Base-by-base conservation (phyloP, 305 asterid genomes). In the Salvia sclarea region DNA sequence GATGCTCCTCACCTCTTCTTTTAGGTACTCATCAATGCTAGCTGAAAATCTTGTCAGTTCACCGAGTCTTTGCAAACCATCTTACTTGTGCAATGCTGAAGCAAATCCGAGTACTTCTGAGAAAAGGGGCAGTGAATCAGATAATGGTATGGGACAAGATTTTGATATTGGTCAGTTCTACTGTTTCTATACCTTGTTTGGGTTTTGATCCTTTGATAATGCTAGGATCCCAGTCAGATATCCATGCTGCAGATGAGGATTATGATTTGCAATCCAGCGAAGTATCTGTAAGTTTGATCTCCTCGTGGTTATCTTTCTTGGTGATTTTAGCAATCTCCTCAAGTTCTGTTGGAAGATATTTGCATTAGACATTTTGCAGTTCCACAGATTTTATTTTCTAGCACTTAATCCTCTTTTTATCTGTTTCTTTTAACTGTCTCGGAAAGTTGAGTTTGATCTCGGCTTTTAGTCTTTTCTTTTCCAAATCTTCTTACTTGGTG, bases 21-120 rank as follows among this genome's bases (percentile, higher is more conserved):
- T 41, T 71, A 95, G 99, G 92, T 95, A 95, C 78, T 92, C 98
- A 18, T 88, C 99, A 44, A 95, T 95, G 99, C 86, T 95, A 71
- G 99, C 99, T 43, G 98, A 95, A 81, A 95, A 95, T 83, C 97
- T 95, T 69, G 92, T 89, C 65, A 80, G 76, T 69, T 70, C 97
- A 64, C 82, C 87, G 24, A 77, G 80, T 79, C 84, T 60, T 60
- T 50, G 79, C 82, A 80, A 82, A 79, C 50, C 80, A 53, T 64
- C 83, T 44, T 75, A 75, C 66, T 72, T 68, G 62, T 70, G 74
- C 62, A 72, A 72, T 61, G 79, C 78, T 62, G 85, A 74, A 73
- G 85, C 79, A 50, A 75, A 79, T 65, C 78, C 76, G 55, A 78
- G 75, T 59, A 80, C 70, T 75, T 77, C 76, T 31, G 41, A 49